Evolutionary conservation across 2,329 filamentous ascomycete species (phyloP), one percentile per base, ranked within the genome.

Genomic region (Zelopaecilomyces penicillatus): DNA sequence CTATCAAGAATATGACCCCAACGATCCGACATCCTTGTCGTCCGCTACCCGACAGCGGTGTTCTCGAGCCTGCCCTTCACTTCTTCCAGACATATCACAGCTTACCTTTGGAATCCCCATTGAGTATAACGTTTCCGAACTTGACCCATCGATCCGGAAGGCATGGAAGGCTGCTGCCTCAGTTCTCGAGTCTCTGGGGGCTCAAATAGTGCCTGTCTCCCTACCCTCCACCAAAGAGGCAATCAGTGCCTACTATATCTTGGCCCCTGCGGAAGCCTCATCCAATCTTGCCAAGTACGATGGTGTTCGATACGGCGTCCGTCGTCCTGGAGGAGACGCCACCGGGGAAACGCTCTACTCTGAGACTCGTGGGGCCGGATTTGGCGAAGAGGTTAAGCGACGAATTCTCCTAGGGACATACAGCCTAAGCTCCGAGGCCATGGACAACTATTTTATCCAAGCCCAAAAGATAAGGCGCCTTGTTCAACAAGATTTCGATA

Each of bases 281-380:
- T 97, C 91, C 11, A 98, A 98, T 57, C 78, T 98, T 2, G 87
- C 93, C 46, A 96, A 95, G 62, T 98, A 96, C 63, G 94, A 98
- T 57, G 93, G 93, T 19, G 80, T 97, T n/a, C 84, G 93, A 8
- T 98, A 95, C 64, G 93, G 93, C 1, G 73, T 71, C 19, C 75
- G 80, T 30, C 67, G 67, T 5, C 58, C 63, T 2, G 62, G 66
- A 7, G 74, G 71, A 39, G 72, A 82, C 47, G 79, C 74, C 5
- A 71, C 69, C 8, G 73, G 74, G 6, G 73, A 76, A n/a, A 75
- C 81, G 1, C 70, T 95, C 2, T 97, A 93, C 62, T 80, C 89
- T 0, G 71, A 75, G 35, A 88, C 86, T 1, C 79, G 93, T 45
- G 84, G 82, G 10, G 64, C 71, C 31, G 82, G 83, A 0, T 89